A percentile compares a stretch with the other conserved stretches of the same genome.
Evolutionary conservation across 345 rosid species (phyloP).

Genomic region (Anastatica hierochuntica): DNA sequence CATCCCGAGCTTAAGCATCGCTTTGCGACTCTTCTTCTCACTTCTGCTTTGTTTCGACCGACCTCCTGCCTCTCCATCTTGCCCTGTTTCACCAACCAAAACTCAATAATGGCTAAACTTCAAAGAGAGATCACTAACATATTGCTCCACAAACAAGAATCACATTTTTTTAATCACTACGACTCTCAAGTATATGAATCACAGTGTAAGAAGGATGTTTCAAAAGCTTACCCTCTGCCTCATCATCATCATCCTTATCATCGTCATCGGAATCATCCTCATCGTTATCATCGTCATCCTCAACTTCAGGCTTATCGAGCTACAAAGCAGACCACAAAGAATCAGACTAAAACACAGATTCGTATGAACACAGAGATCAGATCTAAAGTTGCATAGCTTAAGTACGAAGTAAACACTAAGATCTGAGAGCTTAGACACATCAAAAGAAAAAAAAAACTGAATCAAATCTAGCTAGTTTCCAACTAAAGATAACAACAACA

Average conservation of each 20-base stretch:
- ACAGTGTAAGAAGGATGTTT: neutral
- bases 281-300: constrained; percentile 56
- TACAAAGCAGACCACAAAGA: constrained; percentile 9
- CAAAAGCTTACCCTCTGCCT: constrained; percentile 36
- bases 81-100: constrained; percentile 15
- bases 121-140: neutral
- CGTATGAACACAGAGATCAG: neutral
- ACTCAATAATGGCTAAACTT: neutral
- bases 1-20: constrained; percentile 91
- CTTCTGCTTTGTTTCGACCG: constrained; percentile 84
- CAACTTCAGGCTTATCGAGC: constrained; percentile 68
- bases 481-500: neutral
- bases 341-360: too few species aligned
- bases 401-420: neutral
- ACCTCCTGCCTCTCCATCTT: constrained; percentile 57
- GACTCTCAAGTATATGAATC: neutral
- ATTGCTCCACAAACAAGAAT: neutral
- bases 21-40: constrained; percentile 89
- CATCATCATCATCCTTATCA: constrained; percentile 46
- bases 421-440: neutral
- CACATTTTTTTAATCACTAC: neutral
- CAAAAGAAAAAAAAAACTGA: neutral
- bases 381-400: neutral
- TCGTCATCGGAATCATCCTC: constrained; percentile 56
- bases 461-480: neutral